Evolutionary conservation across 257 asterid species (phyloP), one percentile per base, ranked within the genome.

Genomic region (Solanum bulbocastanum): DNA sequence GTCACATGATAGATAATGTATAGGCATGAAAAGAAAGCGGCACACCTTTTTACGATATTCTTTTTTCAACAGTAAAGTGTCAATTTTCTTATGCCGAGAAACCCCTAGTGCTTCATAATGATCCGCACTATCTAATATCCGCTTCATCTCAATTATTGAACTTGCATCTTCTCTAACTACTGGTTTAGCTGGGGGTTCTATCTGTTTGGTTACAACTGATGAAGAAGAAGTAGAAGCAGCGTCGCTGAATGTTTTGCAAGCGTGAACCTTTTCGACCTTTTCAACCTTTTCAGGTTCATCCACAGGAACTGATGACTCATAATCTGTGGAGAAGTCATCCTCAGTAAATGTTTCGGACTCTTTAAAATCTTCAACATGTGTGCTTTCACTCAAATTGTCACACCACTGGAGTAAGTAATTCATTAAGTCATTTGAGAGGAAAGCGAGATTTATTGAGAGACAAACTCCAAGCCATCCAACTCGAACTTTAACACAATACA

Each of bases 61-160:
- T 91, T 95, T 96, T 94, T 94, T 97, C 94, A 97, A 92, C 74
- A 93, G 89, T n/a, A 84, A 58, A 40, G 86, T 82, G 89, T 97
- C 99, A 86, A 96, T 88, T 92, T 93, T 95, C 93, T 92, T 96
- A 84, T 91, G 90, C 83, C 95, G 95, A 16, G 94, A 92, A 91
- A 94, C 92, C 66, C 96, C 99, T 74, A 97, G 94, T 74, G 98
- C 98, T 91, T 95, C 99, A 83, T 97, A 96, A 92, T 97, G 98
- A 93, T 96, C 94, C 65, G 84, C 91, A 91, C 98, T 89, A 85
- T 89, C 91, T 83, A 96, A 89, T 88, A 97, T 97, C 89, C 98
- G 95, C 91, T 95, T 92, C 98, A 97, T 95, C 95, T 96, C 99
- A 89, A 86, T 66, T n/a, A 79, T 44, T 39, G 99, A 96, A 92